Evolutionary conservation across 305 asterid genomes (phyloP).

Genomic region (Ajuga reptans): DNA sequence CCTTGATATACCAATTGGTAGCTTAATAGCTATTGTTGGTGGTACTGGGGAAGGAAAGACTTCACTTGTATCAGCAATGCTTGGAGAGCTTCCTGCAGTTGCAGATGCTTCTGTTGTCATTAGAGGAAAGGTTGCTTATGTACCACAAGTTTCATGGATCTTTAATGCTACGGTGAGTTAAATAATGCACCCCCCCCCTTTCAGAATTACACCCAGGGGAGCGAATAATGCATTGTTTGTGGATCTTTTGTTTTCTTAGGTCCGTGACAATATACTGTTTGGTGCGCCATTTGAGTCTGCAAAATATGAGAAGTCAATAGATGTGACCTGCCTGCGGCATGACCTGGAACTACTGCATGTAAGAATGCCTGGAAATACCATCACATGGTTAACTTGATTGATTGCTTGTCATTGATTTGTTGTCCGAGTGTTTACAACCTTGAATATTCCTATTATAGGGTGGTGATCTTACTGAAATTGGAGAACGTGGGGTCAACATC

Average conservation of each 20-base stretch:
- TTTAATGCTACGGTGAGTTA: slow-evolving; percentile 87
- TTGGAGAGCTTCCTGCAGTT: slow-evolving; percentile 79
- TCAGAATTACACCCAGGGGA: not conserved
- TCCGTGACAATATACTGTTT: slow-evolving; percentile 85
- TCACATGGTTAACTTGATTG: slow-evolving; percentile 3
- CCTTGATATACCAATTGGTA: slow-evolving; percentile 76
- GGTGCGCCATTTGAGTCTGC: slow-evolving; percentile 64
- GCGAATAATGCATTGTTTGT: not conserved
- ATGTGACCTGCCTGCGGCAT: slow-evolving; percentile 67
- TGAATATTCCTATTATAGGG: slow-evolving; percentile 45
- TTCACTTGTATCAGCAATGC: slow-evolving; percentile 84
- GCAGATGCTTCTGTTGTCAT: slow-evolving; percentile 53
- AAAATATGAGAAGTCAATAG: slow-evolving; percentile 61
- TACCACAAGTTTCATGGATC: slow-evolving; percentile 95
- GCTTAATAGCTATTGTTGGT: slow-evolving; percentile 83
- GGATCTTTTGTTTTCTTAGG: slow-evolving; percentile 31
- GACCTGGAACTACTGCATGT: slow-evolving; percentile 78
- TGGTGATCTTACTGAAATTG: slow-evolving; percentile 89
- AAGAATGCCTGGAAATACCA: slow-evolving; percentile 24
- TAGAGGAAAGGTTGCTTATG: slow-evolving; percentile 85
- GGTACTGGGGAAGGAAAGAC: slow-evolving; percentile 97
- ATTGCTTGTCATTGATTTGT: not conserved
- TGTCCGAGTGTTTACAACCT: slow-evolving; percentile 13
- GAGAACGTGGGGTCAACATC: slow-evolving; percentile 94
- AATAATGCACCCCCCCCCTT: not conserved